Conservation (phyloP, 1,139 yeast species). For the Scheffersomyces quercinus region DNA sequence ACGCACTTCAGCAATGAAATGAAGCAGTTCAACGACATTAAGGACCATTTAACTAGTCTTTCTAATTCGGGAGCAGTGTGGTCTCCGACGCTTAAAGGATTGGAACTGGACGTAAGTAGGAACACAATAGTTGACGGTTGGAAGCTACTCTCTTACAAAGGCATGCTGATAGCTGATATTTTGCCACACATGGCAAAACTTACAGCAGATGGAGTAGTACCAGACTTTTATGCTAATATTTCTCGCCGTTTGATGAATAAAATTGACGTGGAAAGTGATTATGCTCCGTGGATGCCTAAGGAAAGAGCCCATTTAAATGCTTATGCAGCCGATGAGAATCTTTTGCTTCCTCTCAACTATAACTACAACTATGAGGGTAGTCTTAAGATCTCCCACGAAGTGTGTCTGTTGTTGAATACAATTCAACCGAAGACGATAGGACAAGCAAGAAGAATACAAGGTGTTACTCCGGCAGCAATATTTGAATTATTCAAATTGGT, state of each 20-base stretch:
- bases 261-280: conserved; percentile 76
- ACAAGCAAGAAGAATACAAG: conserved; percentile 92
- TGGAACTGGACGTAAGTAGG: conserved; percentile 43
- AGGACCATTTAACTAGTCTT: conserved; percentile 45
- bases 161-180: conserved; percentile 29
- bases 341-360: conserved; percentile 64
- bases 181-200: conserved; percentile 32
- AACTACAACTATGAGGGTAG: conserved; percentile 58
- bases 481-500: conserved; percentile 62
- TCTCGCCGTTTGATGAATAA: conserved; percentile 58
- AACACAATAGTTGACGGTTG: conserved; percentile 41
- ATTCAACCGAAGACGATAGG: conserved; percentile 89
- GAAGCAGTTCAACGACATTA: conserved; percentile 44
- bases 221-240: conserved; percentile 25
- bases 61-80: conserved; percentile 60
- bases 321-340: conserved; percentile 77
- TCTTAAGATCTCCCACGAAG: conserved; percentile 69
- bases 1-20: conserved; percentile 46
- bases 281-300: conserved; percentile 75
- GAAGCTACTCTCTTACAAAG: conserved; percentile 46
- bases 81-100: conserved; percentile 51
- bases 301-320: conserved; percentile 74
- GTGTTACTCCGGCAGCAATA: conserved; percentile 85
- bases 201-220: conserved; percentile 14
- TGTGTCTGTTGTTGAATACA: conserved; percentile 64